A percentile compares a stretch with the other conserved stretches of the same genome.
Evolutionary conservation across 2,329 filamentous ascomycete genomes (phyloP).

Genomic region (Epichloe brachyelytri): DNA sequence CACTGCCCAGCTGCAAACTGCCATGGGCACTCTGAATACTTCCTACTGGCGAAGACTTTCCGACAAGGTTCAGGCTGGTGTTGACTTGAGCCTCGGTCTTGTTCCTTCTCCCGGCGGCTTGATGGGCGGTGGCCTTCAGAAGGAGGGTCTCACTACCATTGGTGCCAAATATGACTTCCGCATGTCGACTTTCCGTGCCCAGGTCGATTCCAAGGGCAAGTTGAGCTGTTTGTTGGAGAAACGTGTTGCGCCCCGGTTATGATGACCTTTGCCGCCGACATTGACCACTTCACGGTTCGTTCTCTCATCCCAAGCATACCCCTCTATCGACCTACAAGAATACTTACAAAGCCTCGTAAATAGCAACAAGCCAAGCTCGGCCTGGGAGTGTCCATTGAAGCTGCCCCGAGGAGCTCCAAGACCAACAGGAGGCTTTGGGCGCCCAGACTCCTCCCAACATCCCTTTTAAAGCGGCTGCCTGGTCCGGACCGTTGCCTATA

Average conservation of each 20-base stretch:
- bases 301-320: neutral
- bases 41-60: slow-evolving; percentile 91
- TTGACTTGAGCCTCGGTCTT: slow-evolving; percentile 84
- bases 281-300: slow-evolving; percentile 89
- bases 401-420: slow-evolving; percentile 73
- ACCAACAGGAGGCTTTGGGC: slow-evolving; percentile 57
- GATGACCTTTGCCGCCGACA: slow-evolving; percentile 90
- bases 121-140: slow-evolving; percentile 64
- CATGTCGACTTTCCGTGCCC: slow-evolving; percentile 87
- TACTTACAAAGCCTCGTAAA: neutral
- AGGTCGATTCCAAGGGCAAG: slow-evolving; percentile 91
- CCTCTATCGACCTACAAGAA: slow-evolving; percentile 8
- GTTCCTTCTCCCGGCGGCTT: slow-evolving; percentile 50
- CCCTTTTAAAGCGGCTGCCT: slow-evolving; percentile 39
- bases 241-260: slow-evolving; percentile 86
- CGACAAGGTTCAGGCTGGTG: slow-evolving; percentile 91
- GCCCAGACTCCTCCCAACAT: slow-evolving; percentile 42
- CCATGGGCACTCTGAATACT: slow-evolving; percentile 75
- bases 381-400: slow-evolving; percentile 83
- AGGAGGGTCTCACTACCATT: slow-evolving; percentile 81
- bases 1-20: slow-evolving; percentile 69
- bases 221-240: slow-evolving; percentile 89
- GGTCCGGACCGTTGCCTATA: neutral
- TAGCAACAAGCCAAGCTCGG: slow-evolving; percentile 94
- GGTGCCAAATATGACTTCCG: slow-evolving; percentile 98